A percentile compares a stretch with the other conserved stretches of the same genome.
phyloP scores from a whole-genome alignment of 805 yeast species.

The Candida nitratophila region DNA sequence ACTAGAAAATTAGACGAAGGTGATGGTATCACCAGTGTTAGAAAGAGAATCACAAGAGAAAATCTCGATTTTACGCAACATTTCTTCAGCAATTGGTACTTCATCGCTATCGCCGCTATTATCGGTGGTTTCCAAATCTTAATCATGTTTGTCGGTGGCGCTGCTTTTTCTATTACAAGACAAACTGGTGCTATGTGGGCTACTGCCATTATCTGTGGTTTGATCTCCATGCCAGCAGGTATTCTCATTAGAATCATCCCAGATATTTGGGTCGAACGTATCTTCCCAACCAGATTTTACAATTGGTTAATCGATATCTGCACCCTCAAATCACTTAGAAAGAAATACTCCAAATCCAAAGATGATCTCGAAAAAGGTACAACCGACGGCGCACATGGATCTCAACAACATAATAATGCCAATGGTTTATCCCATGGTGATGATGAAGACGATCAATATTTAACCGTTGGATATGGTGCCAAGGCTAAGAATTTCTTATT shows the following conservation, averaged over 20 bases:
- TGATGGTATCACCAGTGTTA: slow-evolving; percentile 52
- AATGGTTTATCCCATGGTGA: slow-evolving; percentile 1
- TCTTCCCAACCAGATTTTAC: slow-evolving; percentile 59
- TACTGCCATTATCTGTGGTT: slow-evolving; percentile 75
- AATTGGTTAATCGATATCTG: slow-evolving; percentile 16
- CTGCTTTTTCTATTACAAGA: slow-evolving; percentile 77
- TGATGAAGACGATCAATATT: slow-evolving; percentile 14
- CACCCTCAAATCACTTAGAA: slow-evolving; percentile 13
- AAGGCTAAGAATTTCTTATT: slow-evolving; percentile 6
- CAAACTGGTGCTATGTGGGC: slow-evolving; percentile 90
- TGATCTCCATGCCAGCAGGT: slow-evolving; percentile 77
- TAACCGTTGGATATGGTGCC: slow-evolving; percentile 6
- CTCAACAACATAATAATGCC: no score
- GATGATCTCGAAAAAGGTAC: slow-evolving; percentile 7
- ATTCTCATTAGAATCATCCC: slow-evolving; percentile 72
- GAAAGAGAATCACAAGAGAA: slow-evolving; percentile 50
- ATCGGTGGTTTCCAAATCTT: slow-evolving; percentile 82
- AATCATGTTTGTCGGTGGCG: slow-evolving; percentile 96
- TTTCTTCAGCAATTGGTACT: slow-evolving; percentile 75
- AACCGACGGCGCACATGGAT: background rate
- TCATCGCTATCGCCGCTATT: slow-evolving; percentile 59
- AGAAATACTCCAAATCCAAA: slow-evolving; percentile 9
- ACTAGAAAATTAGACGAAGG: slow-evolving; percentile 88
- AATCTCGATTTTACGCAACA: slow-evolving; percentile 82
- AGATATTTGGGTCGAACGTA: slow-evolving; percentile 58